Percentiles rank a stretch among this genome's conserved stretches.
Conservation (phyloP, 805 yeast genomes). For the Monosporozyma servazzii region DNA sequence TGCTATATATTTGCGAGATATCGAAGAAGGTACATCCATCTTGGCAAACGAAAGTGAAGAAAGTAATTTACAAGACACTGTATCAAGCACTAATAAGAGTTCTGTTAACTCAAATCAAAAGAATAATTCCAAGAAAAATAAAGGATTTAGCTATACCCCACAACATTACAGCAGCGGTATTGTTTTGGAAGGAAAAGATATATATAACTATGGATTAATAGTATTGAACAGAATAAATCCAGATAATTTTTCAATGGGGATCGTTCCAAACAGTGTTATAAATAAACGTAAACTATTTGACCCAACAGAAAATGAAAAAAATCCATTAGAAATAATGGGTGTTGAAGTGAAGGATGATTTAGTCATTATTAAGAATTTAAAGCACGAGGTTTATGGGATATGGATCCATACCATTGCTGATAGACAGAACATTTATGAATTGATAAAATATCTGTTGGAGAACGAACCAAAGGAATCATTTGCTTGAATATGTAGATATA, state of each 20-base stretch:
- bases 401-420: slow-evolving; percentile 70
- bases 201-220: slow-evolving; percentile 58
- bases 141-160: neutral
- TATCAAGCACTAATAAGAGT: neutral
- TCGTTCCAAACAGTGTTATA: slow-evolving; percentile 46
- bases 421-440: slow-evolving; percentile 47
- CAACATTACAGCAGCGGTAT: slow-evolving; percentile 9
- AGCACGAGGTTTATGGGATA: slow-evolving; percentile 65
- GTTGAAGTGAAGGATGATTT: slow-evolving; percentile 62
- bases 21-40: slow-evolving; percentile 12
- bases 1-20: slow-evolving; percentile 51
- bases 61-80: slow-evolving; percentile 1
- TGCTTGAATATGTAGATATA: slow-evolving; percentile 10
- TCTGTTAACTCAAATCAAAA: neutral
- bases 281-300: slow-evolving; percentile 33
- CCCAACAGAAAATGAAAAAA: slow-evolving; percentile 16
- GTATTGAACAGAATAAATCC: slow-evolving; percentile 61
- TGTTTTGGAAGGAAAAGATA: slow-evolving; percentile 27
- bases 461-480: slow-evolving; percentile 29
- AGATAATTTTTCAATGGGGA: slow-evolving; percentile 63
- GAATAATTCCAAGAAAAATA: neutral
- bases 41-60: slow-evolving; percentile 13
- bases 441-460: slow-evolving; percentile 29
- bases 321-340: slow-evolving; percentile 41
- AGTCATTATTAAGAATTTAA: slow-evolving; percentile 56